Evolutionary conservation across 2,329 filamentous ascomycete genomes (phyloP), one percentile per base, ranked within the genome.

Genomic region (Pseudogymnoascus sp.): DNA sequence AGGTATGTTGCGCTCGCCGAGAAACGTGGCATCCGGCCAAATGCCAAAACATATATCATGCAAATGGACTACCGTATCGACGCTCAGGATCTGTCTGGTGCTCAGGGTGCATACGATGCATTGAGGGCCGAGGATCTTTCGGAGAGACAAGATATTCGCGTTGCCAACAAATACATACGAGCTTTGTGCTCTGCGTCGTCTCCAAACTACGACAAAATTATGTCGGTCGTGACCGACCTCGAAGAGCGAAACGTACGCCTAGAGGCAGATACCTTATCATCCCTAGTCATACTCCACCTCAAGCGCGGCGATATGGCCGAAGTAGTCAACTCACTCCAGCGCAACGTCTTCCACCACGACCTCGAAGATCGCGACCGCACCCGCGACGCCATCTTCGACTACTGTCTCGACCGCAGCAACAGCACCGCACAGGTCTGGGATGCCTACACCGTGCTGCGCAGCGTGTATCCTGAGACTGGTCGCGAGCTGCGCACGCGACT

Each of bases 311-410:
- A 96, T 72, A 82, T 87, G 47, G 85, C 87, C 67, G 91, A 96
- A 66, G 86, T 91, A 4, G 88, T 91, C 66, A 91, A 96, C 71
- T 82, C 96, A 0, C 82, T 97, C 15, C 91, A 92, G 23, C 82
- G 88, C 4, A 87, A 95, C 68, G 83, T 86, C 4, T 85, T 86
- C 68, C 83, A 87, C 63, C 91, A 86, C 73, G 89, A 89, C 53
- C 80, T 87, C 23, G 78, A 82, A 11, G 89, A 96, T 72, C 86
- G 92, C 65, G 79, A 79, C 7, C 74, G 82, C 33, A 85, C 96
- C 38, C 83, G 86, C 28, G 78, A 85, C 11, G 82, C 83, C 0
- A 84, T 97, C 61, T 77, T 88, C 3, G 74, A 79, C 0, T 95
- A 90, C 74, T 88, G 88, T 67, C 75, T 87, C 17, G 85, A 95